Percentiles rank a stretch among this genome's conserved stretches.
Evolutionary conservation across 805 yeast species (phyloP).

Genomic region (Blastobotrys robertii): DNA sequence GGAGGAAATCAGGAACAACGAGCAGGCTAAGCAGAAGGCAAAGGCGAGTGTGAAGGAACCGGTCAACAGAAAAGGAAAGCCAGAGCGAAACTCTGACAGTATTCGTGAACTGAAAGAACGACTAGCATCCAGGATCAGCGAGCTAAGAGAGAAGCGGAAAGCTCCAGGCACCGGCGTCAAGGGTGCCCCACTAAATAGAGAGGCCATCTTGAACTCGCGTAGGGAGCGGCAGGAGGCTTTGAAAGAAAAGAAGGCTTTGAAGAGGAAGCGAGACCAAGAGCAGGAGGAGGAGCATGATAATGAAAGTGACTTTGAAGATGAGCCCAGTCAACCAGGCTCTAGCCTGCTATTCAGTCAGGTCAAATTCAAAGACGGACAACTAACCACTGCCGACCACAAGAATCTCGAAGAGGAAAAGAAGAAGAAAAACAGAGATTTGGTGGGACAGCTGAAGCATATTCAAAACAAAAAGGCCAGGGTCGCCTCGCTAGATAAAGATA

Average conservation of each 20-base stretch:
- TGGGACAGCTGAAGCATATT: constrained; percentile 67
- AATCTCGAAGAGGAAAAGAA: constrained; percentile 43
- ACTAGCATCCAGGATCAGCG: constrained; percentile 61
- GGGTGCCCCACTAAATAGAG: constrained; percentile 82
- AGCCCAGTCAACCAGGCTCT: constrained; percentile 24
- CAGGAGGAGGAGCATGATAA: constrained; percentile 30
- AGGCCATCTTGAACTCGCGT: constrained; percentile 49
- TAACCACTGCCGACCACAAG: constrained; percentile 63
- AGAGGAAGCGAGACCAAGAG: constrained; percentile 28
- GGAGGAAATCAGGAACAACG: constrained; percentile 19
- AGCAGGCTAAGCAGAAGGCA: constrained; percentile 16
- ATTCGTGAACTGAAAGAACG: constrained; percentile 66
- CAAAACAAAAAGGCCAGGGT: constrained; percentile 65
- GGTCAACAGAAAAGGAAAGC: not conserved
- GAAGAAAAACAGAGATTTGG: constrained; percentile 74
- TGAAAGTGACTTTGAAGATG: constrained; percentile 30
- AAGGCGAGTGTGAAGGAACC: constrained; percentile 4
- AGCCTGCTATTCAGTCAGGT: constrained; percentile 69
- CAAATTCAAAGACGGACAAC: constrained; percentile 70
- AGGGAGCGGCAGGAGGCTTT: constrained; percentile 33
- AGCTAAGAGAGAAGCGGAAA: constrained; percentile 68
- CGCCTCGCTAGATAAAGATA: constrained; percentile 51
- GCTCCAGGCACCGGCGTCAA: constrained; percentile 78
- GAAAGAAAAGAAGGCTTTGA: constrained; percentile 24
- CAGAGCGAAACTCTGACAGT: constrained; percentile 23